phyloP scores from a whole-genome alignment of 108 stramenopile species.

The Cyclotella choctawhatcheeana region DNA sequence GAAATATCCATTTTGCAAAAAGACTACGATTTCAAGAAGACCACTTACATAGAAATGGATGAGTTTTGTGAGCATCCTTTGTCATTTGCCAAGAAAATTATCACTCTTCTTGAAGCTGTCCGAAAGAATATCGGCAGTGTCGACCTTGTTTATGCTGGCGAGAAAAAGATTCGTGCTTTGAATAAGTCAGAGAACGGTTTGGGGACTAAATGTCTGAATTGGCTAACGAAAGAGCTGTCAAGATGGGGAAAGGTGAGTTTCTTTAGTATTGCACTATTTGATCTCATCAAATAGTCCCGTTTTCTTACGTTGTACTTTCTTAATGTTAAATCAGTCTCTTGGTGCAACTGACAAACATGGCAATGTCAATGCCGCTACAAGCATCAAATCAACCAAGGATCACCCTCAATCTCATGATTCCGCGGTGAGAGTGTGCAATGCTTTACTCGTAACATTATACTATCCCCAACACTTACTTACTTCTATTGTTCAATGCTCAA shows the following conservation, averaged over 20 bases:
- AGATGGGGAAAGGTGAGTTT: constrained; percentile 17
- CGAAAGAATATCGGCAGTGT: constrained; percentile 56
- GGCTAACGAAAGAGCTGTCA: constrained; percentile 66
- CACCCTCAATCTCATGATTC: constrained; percentile 57
- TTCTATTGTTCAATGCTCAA: neutral
- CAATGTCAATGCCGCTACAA: constrained; percentile 53
- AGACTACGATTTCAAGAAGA: constrained; percentile 32
- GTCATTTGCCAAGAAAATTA: constrained; percentile 54
- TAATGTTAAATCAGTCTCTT: constrained; percentile 42
- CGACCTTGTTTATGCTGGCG: constrained; percentile 46
- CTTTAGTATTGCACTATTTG: neutral
- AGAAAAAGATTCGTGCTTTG: constrained; percentile 45
- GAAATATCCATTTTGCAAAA: constrained; percentile 44
- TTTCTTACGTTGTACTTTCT: no score
- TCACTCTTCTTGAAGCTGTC: constrained; percentile 56
- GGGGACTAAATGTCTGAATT: constrained; percentile 66
- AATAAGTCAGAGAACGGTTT: constrained; percentile 70
- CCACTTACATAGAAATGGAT: constrained; percentile 26
- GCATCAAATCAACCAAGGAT: constrained; percentile 51
- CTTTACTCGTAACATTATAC: neutral
- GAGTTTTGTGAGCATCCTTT: constrained; percentile 44
- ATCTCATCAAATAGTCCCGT: neutral
- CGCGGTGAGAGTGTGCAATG: constrained; percentile 29
- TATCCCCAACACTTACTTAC: no score
- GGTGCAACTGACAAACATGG: constrained; percentile 61